Percentiles rank a stretch among this genome's conserved stretches.
phyloP scores from a whole-genome alignment of 306 rosid genomes.

The Ormosia emarginata region DNA sequence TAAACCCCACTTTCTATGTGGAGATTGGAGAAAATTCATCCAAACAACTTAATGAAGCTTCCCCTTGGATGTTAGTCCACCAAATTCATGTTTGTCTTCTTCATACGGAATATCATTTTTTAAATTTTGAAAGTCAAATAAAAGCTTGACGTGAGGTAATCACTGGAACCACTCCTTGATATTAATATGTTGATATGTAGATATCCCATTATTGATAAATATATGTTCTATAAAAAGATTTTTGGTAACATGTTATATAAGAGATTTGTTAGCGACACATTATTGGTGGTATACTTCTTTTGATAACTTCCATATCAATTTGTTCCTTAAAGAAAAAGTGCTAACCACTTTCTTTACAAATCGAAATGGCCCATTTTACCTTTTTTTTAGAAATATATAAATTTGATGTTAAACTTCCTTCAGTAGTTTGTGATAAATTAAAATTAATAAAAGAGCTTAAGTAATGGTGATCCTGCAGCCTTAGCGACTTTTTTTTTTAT shows the following conservation, averaged over 20 bases:
- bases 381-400: too few relatives aligned
- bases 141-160: neutral
- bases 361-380: too few relatives aligned
- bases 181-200: neutral
- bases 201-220: neutral
- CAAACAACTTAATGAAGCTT: neutral
- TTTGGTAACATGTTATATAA: neutral
- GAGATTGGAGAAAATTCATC: neutral
- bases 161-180: conserved; percentile 3
- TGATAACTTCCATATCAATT: neutral
- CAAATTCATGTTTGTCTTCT: neutral
- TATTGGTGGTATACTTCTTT: neutral
- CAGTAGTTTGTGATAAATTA: too few relatives aligned
- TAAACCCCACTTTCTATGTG: neutral
- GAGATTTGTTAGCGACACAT: neutral
- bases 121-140: conserved; percentile 5
- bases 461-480: too few relatives aligned
- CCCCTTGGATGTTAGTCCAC: conserved; percentile 13
- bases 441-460: too few relatives aligned
- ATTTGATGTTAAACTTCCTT: too few relatives aligned
- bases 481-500: too few relatives aligned
- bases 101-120: neutral
- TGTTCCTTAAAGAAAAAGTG: neutral
- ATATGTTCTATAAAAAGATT: neutral
- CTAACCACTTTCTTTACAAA: neutral